These are phyloP conservation scores for Nakaseomyces uthaithaninus DNA, from an alignment of 1,139 yeast genomes.

Conservation along the genomic window DNA sequence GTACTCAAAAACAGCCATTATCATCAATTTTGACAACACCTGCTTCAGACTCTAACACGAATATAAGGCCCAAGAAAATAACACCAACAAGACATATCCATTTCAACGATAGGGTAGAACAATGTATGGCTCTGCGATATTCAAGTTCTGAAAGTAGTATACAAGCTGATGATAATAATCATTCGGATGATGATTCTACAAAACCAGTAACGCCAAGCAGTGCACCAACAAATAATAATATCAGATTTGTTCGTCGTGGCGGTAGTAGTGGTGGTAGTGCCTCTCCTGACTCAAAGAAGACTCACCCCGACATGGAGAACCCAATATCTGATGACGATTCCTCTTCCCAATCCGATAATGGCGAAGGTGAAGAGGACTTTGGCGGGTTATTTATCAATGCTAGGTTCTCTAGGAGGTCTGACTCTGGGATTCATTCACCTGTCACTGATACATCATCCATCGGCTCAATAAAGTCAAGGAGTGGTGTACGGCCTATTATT, in stretches of 20 bases:
- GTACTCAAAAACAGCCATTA: not conserved
- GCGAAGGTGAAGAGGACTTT: constrained; percentile 30
- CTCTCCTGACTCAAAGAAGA: constrained; percentile 8
- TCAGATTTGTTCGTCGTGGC: constrained; percentile 8
- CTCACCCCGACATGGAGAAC: constrained; percentile 8
- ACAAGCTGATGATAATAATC: constrained; percentile 18
- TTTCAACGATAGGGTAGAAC: constrained; percentile 87
- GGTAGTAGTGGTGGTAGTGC: constrained; percentile 10
- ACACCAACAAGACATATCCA: constrained; percentile 54
- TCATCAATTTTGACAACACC: constrained; percentile 13
- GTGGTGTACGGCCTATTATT: constrained; percentile 43
- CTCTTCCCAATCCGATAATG: constrained; percentile 29
- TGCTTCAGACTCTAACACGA: constrained; percentile 13
- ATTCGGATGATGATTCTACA: constrained; percentile 17
- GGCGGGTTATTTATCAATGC: constrained; percentile 35
- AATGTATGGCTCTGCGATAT: constrained; percentile 66
- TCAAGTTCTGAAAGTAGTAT: constrained; percentile 24
- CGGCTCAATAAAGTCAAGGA: constrained; percentile 25
- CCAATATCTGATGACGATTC: constrained; percentile 23
- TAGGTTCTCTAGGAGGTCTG: constrained; percentile 26
- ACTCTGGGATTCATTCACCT: constrained; percentile 20
- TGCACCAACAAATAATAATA: constrained; percentile 5
- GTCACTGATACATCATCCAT: constrained; percentile 31
- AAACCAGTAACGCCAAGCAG: not conserved
- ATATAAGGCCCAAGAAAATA: constrained; percentile 26